Conservation (phyloP, 208 protist species). For the Trypanosoma melophagium region DNA sequence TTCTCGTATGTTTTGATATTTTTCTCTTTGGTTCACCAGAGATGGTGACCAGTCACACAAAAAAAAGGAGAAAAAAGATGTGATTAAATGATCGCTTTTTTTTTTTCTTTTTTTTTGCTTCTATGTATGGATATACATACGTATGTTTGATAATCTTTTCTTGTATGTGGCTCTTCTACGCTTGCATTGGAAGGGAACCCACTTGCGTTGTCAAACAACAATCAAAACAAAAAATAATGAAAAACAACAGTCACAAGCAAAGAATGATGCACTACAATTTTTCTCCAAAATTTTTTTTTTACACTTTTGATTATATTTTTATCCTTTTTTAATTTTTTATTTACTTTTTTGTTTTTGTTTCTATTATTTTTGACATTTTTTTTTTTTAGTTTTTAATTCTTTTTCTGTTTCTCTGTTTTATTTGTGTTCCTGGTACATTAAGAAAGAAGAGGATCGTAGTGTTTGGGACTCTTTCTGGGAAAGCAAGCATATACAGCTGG, state of each 20-base stretch:
- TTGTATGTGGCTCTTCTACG: neutral
- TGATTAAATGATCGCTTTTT: neutral
- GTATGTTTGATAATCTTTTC: constrained; percentile 18
- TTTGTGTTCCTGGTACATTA: too few relatives aligned
- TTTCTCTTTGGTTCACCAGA: neutral
- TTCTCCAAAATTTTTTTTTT: constrained; percentile 14
- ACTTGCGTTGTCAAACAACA: neutral
- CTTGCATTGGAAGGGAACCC: too few relatives aligned
- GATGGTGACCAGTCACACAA: neutral
- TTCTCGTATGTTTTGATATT: neutral
- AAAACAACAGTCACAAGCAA: neutral
- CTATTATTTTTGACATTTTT: neutral
- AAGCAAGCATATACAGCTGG: too few relatives aligned
- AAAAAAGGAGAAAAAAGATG: neutral
- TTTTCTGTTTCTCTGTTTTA: too few relatives aligned
- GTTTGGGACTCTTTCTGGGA: too few relatives aligned
- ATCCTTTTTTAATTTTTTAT: neutral
- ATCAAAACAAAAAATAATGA: neutral
- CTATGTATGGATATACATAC: constrained; percentile 25
- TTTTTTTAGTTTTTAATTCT: neutral
- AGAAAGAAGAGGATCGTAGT: too few relatives aligned
- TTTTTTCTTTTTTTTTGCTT: constrained; percentile 19
- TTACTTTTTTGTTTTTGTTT: neutral
- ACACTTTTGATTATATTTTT: neutral
- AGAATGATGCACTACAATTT: neutral